Evolutionary conservation across 2,329 filamentous ascomycete genomes (phyloP).

Genomic region (Penicillium nordicum): DNA sequence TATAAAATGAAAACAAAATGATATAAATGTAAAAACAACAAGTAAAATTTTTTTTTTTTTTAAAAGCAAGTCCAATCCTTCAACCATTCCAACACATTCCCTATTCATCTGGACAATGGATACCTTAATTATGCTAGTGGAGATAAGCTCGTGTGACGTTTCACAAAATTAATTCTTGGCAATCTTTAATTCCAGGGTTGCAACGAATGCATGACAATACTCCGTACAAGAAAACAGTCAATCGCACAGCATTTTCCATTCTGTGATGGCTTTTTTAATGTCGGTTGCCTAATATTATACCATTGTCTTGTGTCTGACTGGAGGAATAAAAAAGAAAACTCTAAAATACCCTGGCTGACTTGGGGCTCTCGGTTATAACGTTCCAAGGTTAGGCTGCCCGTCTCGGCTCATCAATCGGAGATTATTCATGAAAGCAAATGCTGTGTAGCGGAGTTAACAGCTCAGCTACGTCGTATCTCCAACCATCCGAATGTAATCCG

Average conservation of each 20-base stretch:
- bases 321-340: neutral
- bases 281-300: neutral
- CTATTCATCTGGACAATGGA: slow-evolving; percentile 13
- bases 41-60: no score
- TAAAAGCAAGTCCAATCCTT: neutral
- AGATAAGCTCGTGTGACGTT: slow-evolving; percentile 40
- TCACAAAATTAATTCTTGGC: slow-evolving; percentile 30
- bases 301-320: neutral
- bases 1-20: neutral
- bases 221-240: slow-evolving; percentile 16
- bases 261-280: neutral
- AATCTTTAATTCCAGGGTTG: slow-evolving; percentile 32
- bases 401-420: neutral
- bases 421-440: slow-evolving; percentile 3
- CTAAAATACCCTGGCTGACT: neutral
- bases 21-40: neutral
- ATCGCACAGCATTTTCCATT: neutral
- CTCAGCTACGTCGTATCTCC: neutral
- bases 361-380: neutral
- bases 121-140: slow-evolving; percentile 37
- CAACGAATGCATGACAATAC: slow-evolving; percentile 25
- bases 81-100: slow-evolving; percentile 9
- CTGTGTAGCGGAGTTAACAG: neutral
- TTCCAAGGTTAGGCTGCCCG: neutral
- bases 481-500: neutral